A percentile compares a stretch with the other conserved stretches of the same genome.
phyloP scores from a whole-genome alignment of 2,329 filamentous ascomycete species.

The Penicillium brevicompactum region DNA sequence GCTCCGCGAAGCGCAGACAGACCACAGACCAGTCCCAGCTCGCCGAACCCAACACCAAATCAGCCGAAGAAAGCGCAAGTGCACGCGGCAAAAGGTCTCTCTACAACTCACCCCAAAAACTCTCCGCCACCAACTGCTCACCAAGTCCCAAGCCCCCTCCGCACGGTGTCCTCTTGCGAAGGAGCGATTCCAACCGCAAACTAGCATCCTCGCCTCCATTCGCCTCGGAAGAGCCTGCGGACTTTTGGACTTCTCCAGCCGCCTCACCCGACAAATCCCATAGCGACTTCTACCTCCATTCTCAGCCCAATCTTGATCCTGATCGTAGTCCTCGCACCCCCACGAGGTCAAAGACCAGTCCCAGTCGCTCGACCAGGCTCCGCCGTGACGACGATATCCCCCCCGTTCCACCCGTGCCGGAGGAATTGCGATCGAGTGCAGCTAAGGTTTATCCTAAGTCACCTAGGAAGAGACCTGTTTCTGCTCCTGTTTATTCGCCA shows the following conservation, averaged over 20 bases:
- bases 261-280: constrained; percentile 12
- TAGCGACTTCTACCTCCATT: constrained; percentile 23
- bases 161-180: constrained; percentile 25
- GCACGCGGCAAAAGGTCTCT: constrained; percentile 16
- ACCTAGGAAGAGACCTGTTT: constrained; percentile 21
- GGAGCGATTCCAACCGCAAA: constrained; percentile 23
- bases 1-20: constrained; percentile 36
- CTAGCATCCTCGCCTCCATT: not conserved
- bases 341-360: constrained; percentile 18
- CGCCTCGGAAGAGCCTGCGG: constrained; percentile 1
- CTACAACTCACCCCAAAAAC: constrained; percentile 21
- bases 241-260: constrained; percentile 14
- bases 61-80: not conserved
- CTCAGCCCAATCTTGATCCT: constrained; percentile 23
- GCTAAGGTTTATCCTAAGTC: constrained; percentile 30
- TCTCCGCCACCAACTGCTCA: constrained; percentile 21
- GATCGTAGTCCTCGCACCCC: constrained; percentile 21
- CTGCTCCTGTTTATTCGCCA: constrained; percentile 7
- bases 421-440: constrained; percentile 32
- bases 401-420: constrained; percentile 44
- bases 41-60: constrained; percentile 6
- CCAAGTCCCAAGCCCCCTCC: constrained; percentile 23
- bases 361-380: constrained; percentile 13
- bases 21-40: constrained; percentile 6
- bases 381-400: constrained; percentile 38